Percentiles rank a stretch among this genome's conserved stretches.
phyloP scores from a whole-genome alignment of 176 grass and related monocot species.

The Eleusine indica region DNA sequence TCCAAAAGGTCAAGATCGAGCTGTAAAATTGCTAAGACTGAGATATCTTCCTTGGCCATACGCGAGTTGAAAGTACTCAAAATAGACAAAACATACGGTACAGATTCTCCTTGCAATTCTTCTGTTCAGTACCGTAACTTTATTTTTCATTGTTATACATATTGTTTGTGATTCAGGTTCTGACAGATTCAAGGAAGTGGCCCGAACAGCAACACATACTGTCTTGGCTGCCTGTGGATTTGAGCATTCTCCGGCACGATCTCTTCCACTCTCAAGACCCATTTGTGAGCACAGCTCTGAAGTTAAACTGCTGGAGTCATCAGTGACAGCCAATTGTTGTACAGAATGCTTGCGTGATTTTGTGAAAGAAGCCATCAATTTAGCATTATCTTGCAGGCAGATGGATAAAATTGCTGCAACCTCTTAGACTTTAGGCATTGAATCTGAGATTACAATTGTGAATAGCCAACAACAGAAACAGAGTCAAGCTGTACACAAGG shows the following conservation, averaged over 20 bases:
- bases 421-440: conserved; percentile 5
- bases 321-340: conserved; percentile 48
- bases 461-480: neutral
- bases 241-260: conserved; percentile 46
- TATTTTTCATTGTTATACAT: neutral
- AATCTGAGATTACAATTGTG: conserved; percentile 3
- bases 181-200: conserved; percentile 73
- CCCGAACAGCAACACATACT: conserved; percentile 71
- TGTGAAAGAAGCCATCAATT: conserved; percentile 54
- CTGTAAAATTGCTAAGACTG: conserved; percentile 54
- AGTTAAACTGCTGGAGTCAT: conserved; percentile 2
- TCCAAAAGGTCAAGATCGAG: conserved; percentile 36
- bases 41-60: conserved; percentile 64
- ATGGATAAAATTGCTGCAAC: conserved; percentile 27
- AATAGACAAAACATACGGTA: conserved; percentile 72
- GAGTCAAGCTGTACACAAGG: conserved; percentile 13
- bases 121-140: conserved; percentile 16
- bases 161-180: conserved; percentile 48
- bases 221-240: conserved; percentile 72
- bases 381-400: conserved; percentile 34
- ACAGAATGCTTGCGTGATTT: conserved; percentile 60
- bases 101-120: conserved; percentile 2
- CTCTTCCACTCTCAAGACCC: conserved; percentile 40
- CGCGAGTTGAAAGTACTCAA: conserved; percentile 59
- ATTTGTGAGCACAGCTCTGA: conserved; percentile 53